These are phyloP conservation scores for Calendula officinalis DNA, from an alignment of 129 eudicot species.

Conservation along the genomic window DNA sequence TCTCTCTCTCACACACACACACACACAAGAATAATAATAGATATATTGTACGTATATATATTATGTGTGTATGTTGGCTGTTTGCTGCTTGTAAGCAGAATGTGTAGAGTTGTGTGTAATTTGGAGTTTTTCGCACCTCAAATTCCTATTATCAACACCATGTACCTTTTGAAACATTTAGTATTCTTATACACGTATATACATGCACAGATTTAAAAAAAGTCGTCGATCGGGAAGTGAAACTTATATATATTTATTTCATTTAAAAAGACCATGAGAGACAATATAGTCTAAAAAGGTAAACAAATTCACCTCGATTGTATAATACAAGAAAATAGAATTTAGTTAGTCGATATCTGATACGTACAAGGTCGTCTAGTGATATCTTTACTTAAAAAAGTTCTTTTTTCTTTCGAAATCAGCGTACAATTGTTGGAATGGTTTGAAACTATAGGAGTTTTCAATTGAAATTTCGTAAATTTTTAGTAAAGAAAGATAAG, in stretches of 20 bases:
- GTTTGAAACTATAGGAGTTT: background rate
- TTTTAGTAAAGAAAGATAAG: too few species aligned
- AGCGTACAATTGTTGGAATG: background rate
- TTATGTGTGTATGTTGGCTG: slow-evolving; percentile 55
- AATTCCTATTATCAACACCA: slow-evolving; percentile 52
- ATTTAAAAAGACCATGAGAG: slow-evolving; percentile 23
- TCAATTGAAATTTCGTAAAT: too few species aligned
- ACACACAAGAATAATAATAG: slow-evolving; percentile 16
- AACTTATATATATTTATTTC: slow-evolving; percentile 8
- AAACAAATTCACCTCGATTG: slow-evolving; percentile 8
- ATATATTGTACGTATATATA: slow-evolving; percentile 18
- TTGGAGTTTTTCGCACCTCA: slow-evolving; percentile 60
- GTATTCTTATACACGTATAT: slow-evolving; percentile 26
- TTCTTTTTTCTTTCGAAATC: background rate
- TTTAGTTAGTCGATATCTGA: background rate
- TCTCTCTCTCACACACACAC: background rate
- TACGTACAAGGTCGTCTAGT: background rate
- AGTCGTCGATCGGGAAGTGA: slow-evolving; percentile 34
- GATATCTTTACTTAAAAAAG: background rate
- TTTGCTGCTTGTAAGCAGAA: slow-evolving; percentile 78
- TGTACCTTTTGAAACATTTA: slow-evolving; percentile 27
- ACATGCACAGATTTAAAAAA: slow-evolving; percentile 37
- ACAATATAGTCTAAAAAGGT: slow-evolving; percentile 23
- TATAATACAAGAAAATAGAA: slow-evolving; percentile 19
- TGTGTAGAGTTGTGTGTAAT: slow-evolving; percentile 76